Percentiles rank a stretch among this genome's conserved stretches.
Conservation (phyloP, 2,329 filamentous ascomycete species). For the Emmonsiellopsis sp. region DNA sequence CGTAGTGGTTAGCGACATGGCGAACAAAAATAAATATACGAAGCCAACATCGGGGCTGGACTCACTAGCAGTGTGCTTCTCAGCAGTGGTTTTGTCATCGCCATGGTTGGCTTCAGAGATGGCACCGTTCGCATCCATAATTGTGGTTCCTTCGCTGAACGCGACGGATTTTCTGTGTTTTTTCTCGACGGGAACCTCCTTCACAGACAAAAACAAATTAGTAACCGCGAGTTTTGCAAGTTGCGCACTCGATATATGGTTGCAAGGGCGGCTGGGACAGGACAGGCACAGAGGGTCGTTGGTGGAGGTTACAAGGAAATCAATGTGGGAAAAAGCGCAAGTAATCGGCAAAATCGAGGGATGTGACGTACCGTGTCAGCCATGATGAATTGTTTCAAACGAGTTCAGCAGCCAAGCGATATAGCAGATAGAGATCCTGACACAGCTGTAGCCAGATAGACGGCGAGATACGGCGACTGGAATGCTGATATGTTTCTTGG, state of each 20-base stretch:
- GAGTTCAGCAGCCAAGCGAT: not conserved
- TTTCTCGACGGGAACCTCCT: slow-evolving; percentile 29
- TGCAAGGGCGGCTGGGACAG: too few species aligned
- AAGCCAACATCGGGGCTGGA: not conserved
- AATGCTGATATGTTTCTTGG: not conserved
- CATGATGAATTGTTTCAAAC: slow-evolving; percentile 20
- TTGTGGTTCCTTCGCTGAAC: slow-evolving; percentile 77
- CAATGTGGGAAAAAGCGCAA: slow-evolving; percentile 5
- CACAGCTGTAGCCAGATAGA: not conserved
- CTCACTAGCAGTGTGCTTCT: slow-evolving; percentile 67
- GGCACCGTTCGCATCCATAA: slow-evolving; percentile 83
- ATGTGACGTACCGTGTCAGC: slow-evolving; percentile 37
- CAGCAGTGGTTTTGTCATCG: slow-evolving; percentile 70
- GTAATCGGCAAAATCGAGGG: slow-evolving; percentile 24
- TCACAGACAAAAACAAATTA: slow-evolving; percentile 16
- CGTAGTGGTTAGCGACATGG: slow-evolving; percentile 31
- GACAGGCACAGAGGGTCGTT: not conserved
- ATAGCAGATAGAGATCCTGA: not conserved
- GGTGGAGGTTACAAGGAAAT: slow-evolving; percentile 15
- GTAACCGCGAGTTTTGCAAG: slow-evolving; percentile 2
- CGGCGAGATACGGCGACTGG: too few species aligned
- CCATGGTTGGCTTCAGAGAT: slow-evolving; percentile 64
- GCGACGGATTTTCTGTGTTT: slow-evolving; percentile 88
- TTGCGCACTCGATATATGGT: too few species aligned
- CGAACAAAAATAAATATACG: not conserved